Conservation (phyloP, 108 stramenopile genomes). For the Discostella stelligeroides region DNA sequence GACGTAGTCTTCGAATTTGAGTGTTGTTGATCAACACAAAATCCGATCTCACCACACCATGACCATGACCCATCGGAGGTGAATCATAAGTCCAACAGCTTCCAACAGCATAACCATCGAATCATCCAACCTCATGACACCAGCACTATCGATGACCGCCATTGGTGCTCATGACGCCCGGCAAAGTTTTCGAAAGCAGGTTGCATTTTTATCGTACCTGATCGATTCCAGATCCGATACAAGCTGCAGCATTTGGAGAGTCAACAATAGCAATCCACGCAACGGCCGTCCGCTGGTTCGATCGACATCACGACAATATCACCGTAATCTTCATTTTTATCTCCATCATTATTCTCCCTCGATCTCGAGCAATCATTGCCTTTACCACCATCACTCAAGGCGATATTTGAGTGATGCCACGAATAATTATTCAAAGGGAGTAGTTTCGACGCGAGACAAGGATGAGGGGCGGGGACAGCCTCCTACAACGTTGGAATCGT, state of each 20-base stretch:
- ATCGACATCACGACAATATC: neutral
- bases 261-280: neutral
- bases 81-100: too few relatives aligned
- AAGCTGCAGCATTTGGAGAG: neutral
- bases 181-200: neutral
- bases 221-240: neutral
- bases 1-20: too few relatives aligned
- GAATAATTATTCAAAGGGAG: neutral
- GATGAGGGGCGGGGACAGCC: too few relatives aligned
- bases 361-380: neutral
- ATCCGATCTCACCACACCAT: neutral
- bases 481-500: too few relatives aligned
- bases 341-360: too few relatives aligned
- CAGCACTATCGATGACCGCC: neutral
- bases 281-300: neutral
- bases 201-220: neutral
- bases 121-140: neutral
- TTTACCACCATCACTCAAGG: neutral
- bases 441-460: too few relatives aligned
- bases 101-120: neutral
- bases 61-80: neutral
- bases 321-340: neutral
- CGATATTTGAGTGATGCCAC: neutral
- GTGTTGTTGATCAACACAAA: too few relatives aligned
- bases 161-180: conserved; percentile 5